These are phyloP conservation scores for Ammopiptanthus mongolicus DNA, from an alignment of 306 rosid genomes.

Conservation along the genomic window DNA sequence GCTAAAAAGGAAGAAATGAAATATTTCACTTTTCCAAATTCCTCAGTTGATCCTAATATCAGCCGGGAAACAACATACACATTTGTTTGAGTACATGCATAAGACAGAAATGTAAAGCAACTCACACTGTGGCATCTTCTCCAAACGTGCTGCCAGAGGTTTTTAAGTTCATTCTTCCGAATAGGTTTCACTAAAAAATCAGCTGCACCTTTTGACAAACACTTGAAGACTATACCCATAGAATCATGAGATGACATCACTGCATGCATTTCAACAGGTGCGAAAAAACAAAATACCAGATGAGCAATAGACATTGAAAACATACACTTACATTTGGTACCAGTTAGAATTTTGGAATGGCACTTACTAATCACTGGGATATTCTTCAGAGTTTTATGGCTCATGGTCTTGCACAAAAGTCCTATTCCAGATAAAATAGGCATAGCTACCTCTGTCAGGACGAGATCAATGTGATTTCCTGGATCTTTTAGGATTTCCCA, in stretches of 20 bases:
- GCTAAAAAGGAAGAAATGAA: not conserved
- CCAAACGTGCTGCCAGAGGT: slow-evolving; percentile 72
- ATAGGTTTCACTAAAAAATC: slow-evolving; percentile 63
- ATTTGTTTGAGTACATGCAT: slow-evolving; percentile 25
- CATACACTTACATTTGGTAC: not conserved
- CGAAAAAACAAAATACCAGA: slow-evolving; percentile 12
- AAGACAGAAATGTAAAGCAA: slow-evolving; percentile 35
- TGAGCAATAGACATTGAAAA: slow-evolving; percentile 12
- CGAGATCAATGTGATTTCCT: slow-evolving; percentile 42
- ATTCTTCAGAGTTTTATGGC: slow-evolving; percentile 48
- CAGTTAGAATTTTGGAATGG: slow-evolving; percentile 23
- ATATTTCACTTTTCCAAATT: not conserved
- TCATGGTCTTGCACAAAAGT: slow-evolving; percentile 58
- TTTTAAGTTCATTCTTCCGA: slow-evolving; percentile 68
- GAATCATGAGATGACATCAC: slow-evolving; percentile 67
- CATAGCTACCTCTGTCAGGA: slow-evolving; percentile 63
- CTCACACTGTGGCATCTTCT: slow-evolving; percentile 68
- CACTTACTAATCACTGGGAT: slow-evolving; percentile 69
- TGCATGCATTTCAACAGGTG: slow-evolving; percentile 17
- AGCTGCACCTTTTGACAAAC: slow-evolving; percentile 62
- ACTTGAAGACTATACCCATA: slow-evolving; percentile 56
- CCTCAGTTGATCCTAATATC: not conserved
- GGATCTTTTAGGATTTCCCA: slow-evolving; percentile 55
- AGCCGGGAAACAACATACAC: not conserved
- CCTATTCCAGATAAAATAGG: slow-evolving; percentile 60